These are phyloP conservation scores for Fraxinus albicans DNA, from an alignment of 305 asterid genomes.

Conservation along the genomic window DNA sequence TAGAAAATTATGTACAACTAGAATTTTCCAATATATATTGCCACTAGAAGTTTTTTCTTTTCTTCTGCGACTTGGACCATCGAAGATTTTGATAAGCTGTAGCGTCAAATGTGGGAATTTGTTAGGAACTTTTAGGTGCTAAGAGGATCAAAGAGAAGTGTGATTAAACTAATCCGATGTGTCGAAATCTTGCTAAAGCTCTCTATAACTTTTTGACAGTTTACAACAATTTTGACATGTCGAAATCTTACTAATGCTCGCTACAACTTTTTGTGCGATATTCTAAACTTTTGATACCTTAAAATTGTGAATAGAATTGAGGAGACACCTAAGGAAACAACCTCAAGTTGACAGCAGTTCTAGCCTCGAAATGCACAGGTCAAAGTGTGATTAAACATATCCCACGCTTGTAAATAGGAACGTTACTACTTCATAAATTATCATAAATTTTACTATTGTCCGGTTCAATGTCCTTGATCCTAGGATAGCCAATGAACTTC, in stretches of 20 bases:
- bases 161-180: too few species aligned
- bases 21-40: background rate
- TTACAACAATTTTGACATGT: too few species aligned
- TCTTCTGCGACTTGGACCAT: background rate
- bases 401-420: background rate
- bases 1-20: too few species aligned
- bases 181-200: too few species aligned
- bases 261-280: background rate
- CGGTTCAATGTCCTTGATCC: conserved; percentile 33
- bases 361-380: background rate
- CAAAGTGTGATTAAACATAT: background rate
- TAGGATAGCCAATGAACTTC: conserved; percentile 26
- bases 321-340: background rate
- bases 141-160: background rate
- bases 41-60: background rate
- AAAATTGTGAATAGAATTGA: background rate
- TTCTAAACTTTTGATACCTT: background rate
- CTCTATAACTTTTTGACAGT: too few species aligned
- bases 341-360: background rate
- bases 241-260: background rate
- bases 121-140: background rate
- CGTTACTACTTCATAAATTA: background rate
- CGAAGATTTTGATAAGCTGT: background rate
- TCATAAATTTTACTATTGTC: conserved; percentile 4
- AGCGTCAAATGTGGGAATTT: background rate